Conservation (phyloP, 192 early-diverging fungal species). For the Rhizophagus prolifer region DNA sequence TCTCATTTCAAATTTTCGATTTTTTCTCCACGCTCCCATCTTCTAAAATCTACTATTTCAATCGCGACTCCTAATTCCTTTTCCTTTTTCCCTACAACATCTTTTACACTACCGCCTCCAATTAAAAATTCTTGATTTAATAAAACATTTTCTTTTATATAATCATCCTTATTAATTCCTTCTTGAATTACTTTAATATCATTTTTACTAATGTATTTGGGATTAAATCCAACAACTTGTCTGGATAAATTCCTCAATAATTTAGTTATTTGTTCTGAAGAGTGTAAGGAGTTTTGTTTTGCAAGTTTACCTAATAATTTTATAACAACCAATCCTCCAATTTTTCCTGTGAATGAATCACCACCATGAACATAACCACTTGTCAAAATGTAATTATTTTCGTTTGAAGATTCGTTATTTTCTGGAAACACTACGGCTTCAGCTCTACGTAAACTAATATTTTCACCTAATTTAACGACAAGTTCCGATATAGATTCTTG, state of each 20-base stretch:
- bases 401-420: slow-evolving; percentile 25
- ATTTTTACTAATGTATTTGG: slow-evolving; percentile 55
- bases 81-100: slow-evolving; percentile 56
- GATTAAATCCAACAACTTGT: slow-evolving; percentile 83
- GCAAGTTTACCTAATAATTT: slow-evolving; percentile 30
- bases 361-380: slow-evolving; percentile 78
- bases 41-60: slow-evolving; percentile 66
- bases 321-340: slow-evolving; percentile 78
- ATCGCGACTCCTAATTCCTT: slow-evolving; percentile 49
- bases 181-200: slow-evolving; percentile 39
- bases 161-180: slow-evolving; percentile 44
- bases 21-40: slow-evolving; percentile 85
- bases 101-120: slow-evolving; percentile 70
- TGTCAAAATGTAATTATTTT: slow-evolving; percentile 42
- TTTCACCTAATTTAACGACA: slow-evolving; percentile 89
- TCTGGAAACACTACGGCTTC: slow-evolving; percentile 42
- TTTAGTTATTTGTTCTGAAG: slow-evolving; percentile 44
- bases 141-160: slow-evolving; percentile 58
- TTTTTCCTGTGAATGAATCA: slow-evolving; percentile 65
- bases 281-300: slow-evolving; percentile 24
- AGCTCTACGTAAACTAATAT: slow-evolving; percentile 77
- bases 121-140: slow-evolving; percentile 73
- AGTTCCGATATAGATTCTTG: slow-evolving; percentile 67
- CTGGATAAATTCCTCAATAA: slow-evolving; percentile 77
- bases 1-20: slow-evolving; percentile 72